Base-by-base conservation (phyloP, 148 eudicot genomes). In the Silene uniflora region DNA sequence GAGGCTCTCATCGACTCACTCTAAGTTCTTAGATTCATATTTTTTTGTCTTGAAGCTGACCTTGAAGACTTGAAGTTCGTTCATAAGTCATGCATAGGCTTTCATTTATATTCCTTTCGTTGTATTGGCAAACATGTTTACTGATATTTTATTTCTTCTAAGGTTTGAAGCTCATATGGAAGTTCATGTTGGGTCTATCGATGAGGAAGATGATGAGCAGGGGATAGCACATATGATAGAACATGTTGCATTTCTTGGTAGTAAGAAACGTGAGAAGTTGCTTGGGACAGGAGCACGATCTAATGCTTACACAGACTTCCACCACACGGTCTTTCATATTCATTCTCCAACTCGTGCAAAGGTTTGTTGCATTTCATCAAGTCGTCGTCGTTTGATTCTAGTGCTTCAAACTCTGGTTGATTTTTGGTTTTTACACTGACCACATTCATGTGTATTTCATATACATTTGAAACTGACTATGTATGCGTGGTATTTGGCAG, bases 151-250 rank as follows among this genome's bases (percentile, higher is more conserved):
- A 16, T 72, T 21, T 73, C 44, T 47, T 80, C 72, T 44, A 79
- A 96, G 99, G 85, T 92, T 92, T 86, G 99, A 96, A 89, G 99
- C 99, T 66, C 99, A 96, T 77, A 92, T 96, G 99, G 98, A 96
- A 86, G 88, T 96, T 84, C 99, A 96, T 82, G 99, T 74, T 76
- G 98, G 99, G 65, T 96, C 99, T 68, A 92, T 96, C 75, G 98
- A 96, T 73, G 99, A 96, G 87, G 99, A 96, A 78, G 97, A 91
- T 73, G 99, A 96, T 75, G 99, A 96, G 83, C 99, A 96, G 80
- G 99, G 99, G 66, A 92, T 96, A 77, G 99, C 99, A 52, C 99
- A 96, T 78, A 96, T 96, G 99, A 96, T 96, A 77, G 99, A 96
- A 84, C 99, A 96, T 89, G 99, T 96, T 78, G 99, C 99, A 56